These are phyloP conservation scores for Tillandsia fasciculata DNA, from an alignment of 176 grass and related monocot species.

Conservation along the genomic window DNA sequence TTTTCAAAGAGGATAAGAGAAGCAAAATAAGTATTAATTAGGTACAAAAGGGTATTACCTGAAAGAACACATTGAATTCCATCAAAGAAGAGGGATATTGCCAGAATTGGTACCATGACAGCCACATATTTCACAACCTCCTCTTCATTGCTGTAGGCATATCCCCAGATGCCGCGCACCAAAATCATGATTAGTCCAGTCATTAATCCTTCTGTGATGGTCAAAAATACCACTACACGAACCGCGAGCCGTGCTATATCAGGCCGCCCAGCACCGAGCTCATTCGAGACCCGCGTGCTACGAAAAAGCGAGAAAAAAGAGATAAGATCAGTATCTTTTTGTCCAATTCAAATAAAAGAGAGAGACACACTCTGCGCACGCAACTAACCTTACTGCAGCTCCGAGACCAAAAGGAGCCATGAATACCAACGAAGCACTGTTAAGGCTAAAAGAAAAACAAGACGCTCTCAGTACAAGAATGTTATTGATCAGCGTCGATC, in stretches of 20 bases:
- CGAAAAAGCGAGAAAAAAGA: background rate
- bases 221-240: conserved; percentile 43
- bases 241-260: conserved; percentile 50
- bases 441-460: conserved; percentile 44
- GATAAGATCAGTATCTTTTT: background rate
- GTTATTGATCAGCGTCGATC: too few species aligned
- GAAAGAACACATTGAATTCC: conserved; percentile 70
- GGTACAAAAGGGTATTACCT: conserved; percentile 22
- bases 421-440: conserved; percentile 42
- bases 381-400: conserved; percentile 67
- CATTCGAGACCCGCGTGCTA: conserved; percentile 85
- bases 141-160: conserved; percentile 64
- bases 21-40: too few species aligned
- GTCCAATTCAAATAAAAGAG: too few species aligned
- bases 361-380: background rate
- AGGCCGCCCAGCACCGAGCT: conserved; percentile 60
- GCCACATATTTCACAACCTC: conserved; percentile 66
- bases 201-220: conserved; percentile 19
- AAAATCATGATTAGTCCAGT: conserved; percentile 39
- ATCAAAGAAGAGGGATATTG: conserved; percentile 54
- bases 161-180: conserved; percentile 55
- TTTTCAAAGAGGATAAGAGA: too few species aligned
- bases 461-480: background rate
- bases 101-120: conserved; percentile 65
- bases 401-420: conserved; percentile 70